phyloP scores from a whole-genome alignment of 768 basidiomycete species.

The Boletus coccyginus region DNA sequence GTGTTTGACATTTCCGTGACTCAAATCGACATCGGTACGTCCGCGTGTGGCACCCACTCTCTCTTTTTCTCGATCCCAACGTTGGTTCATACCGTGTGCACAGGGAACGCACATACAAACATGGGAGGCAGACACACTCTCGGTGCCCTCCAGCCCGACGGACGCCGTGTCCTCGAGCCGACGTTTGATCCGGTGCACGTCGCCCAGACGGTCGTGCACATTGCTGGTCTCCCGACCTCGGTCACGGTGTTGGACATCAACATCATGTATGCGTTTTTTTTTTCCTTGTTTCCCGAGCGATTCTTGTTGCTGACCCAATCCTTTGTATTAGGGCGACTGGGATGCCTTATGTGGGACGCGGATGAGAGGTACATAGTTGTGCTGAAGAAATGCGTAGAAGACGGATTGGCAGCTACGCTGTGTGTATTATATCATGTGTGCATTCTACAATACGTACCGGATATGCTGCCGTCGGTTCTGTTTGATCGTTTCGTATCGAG shows the following conservation, averaged over 20 bases:
- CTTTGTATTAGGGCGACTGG: slow-evolving; percentile 38
- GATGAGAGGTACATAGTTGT: slow-evolving; percentile 15
- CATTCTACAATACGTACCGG: no score
- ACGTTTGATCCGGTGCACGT: slow-evolving; percentile 73
- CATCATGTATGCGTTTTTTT: slow-evolving; percentile 57
- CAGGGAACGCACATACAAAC: slow-evolving; percentile 70
- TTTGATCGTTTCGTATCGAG: no score
- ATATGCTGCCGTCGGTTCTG: background rate
- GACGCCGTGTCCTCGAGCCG: slow-evolving; percentile 52
- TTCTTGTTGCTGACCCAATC: background rate
- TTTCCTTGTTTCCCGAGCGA: background rate
- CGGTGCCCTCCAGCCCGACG: slow-evolving; percentile 70
- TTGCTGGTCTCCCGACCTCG: slow-evolving; percentile 64
- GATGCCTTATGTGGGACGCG: slow-evolving; percentile 48
- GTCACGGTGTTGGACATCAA: slow-evolving; percentile 70
- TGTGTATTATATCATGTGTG: no score
- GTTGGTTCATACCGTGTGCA: background rate
- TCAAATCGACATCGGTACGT: slow-evolving; percentile 77
- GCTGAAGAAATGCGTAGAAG: background rate
- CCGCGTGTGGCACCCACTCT: no score
- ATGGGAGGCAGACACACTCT: slow-evolving; percentile 46
- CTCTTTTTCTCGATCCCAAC: background rate
- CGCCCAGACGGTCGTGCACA: slow-evolving; percentile 65
- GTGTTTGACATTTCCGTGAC: slow-evolving; percentile 70
- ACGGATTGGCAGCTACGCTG: background rate